These are phyloP conservation scores for Apiotrichum laibachii DNA, from an alignment of 1,284 basidiomycete species.

Conservation along the genomic window DNA sequence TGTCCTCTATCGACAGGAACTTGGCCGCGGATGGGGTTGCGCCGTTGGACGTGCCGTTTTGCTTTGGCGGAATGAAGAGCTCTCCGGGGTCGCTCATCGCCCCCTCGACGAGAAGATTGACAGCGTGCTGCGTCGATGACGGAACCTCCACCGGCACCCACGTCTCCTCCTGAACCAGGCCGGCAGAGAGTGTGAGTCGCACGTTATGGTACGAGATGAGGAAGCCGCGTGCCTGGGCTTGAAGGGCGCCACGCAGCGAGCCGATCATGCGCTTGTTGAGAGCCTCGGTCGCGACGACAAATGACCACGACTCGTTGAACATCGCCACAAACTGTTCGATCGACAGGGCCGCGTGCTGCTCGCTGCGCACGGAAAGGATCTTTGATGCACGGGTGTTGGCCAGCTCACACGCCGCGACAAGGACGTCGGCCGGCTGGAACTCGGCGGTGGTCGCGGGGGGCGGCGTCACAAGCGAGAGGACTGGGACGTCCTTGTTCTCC, in stretches of 20 bases:
- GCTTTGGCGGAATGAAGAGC: constrained; percentile 54
- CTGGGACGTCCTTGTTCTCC: constrained; percentile 23
- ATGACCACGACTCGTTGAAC: constrained; percentile 82
- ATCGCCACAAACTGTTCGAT: constrained; percentile 73
- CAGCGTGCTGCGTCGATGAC: constrained; percentile 63
- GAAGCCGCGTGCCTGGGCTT: constrained; percentile 84
- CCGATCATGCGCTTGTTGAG: constrained; percentile 88
- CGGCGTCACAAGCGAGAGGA: background rate
- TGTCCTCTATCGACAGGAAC: constrained; percentile 77
- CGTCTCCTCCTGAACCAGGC: constrained; percentile 63
- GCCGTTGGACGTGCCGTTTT: constrained; percentile 19
- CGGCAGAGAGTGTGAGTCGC: constrained; percentile 78
- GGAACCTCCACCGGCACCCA: constrained; percentile 71
- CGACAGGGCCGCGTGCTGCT: constrained; percentile 71
- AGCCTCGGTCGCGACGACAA: constrained; percentile 81
- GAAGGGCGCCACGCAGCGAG: constrained; percentile 75
- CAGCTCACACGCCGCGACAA: constrained; percentile 76
- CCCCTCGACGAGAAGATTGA: constrained; percentile 71
- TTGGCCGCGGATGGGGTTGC: constrained; percentile 53
- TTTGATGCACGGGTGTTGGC: constrained; percentile 77
- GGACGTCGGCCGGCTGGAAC: constrained; percentile 66
- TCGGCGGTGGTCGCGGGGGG: constrained; percentile 27
- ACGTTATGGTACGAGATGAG: constrained; percentile 79
- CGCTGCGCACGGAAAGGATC: constrained; percentile 69
- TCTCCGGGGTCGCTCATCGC: constrained; percentile 78